Conservation (phyloP, 2,329 filamentous ascomycete species). For the Colletotrichum zoysiae region DNA sequence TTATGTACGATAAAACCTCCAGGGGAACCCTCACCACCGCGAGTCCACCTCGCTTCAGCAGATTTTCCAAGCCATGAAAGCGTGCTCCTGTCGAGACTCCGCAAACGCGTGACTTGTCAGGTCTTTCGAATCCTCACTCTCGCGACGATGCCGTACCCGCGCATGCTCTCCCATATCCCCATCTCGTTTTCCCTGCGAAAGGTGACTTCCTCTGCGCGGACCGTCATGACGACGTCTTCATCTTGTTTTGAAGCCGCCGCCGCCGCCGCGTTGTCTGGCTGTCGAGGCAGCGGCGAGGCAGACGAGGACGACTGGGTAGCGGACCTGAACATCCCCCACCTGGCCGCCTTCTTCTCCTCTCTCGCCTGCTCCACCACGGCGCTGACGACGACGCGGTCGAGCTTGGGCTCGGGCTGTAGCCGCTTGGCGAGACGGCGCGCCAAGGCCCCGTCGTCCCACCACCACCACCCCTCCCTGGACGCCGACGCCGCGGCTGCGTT, state of each 20-base stretch:
- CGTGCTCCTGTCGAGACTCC: background rate
- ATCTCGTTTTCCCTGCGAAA: slow-evolving; percentile 65
- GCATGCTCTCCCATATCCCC: slow-evolving; percentile 64
- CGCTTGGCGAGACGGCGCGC: slow-evolving; percentile 59
- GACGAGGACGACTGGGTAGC: slow-evolving; percentile 20
- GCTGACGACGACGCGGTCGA: slow-evolving; percentile 49
- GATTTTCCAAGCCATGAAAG: background rate
- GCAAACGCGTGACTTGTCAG: background rate
- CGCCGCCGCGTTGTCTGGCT: background rate
- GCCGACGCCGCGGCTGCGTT: background rate
- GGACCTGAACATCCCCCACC: slow-evolving; percentile 52
- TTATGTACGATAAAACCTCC: background rate
- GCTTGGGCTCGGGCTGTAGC: slow-evolving; percentile 49
- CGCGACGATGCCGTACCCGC: slow-evolving; percentile 64
- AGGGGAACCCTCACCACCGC: background rate
- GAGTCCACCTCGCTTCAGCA: background rate
- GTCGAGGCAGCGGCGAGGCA: background rate
- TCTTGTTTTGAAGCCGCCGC: slow-evolving; percentile 5
- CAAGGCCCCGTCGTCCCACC: slow-evolving; percentile 63
- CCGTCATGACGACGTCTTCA: slow-evolving; percentile 54
- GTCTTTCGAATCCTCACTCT: slow-evolving; percentile 48
- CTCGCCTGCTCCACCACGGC: slow-evolving; percentile 49
- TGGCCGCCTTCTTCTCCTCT: slow-evolving; percentile 51
- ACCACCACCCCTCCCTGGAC: slow-evolving; percentile 44
- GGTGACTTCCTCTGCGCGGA: slow-evolving; percentile 60